These are phyloP conservation scores for Phenoliferia sp. DNA, from an alignment of 1,284 basidiomycete genomes.

Conservation along the genomic window DNA sequence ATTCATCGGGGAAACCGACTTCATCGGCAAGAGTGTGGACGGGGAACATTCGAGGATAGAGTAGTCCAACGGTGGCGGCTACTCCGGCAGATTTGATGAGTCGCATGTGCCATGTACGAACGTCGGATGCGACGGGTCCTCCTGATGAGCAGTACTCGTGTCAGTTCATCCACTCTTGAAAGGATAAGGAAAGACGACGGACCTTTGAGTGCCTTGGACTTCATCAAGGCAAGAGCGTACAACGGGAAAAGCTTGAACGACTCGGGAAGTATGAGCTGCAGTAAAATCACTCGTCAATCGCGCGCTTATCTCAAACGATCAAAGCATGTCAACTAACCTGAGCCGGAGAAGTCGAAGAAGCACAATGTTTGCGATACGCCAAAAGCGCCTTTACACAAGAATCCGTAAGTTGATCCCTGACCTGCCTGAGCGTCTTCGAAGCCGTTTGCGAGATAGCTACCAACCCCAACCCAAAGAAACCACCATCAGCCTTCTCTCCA, in stretches of 20 bases:
- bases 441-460: slow-evolving; percentile 65
- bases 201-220: slow-evolving; percentile 91
- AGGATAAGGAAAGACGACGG: background rate
- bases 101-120: slow-evolving; percentile 81
- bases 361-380: slow-evolving; percentile 87
- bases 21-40: slow-evolving; percentile 76
- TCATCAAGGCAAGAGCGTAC: slow-evolving; percentile 77
- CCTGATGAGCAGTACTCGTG: slow-evolving; percentile 10
- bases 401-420: slow-evolving; percentile 80
- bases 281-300: background rate
- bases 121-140: slow-evolving; percentile 73
- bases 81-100: slow-evolving; percentile 66
- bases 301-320: background rate
- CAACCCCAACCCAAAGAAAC: background rate
- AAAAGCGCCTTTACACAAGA: slow-evolving; percentile 76
- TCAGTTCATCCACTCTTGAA: background rate
- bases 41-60: slow-evolving; percentile 87
- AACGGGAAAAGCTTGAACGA: slow-evolving; percentile 84
- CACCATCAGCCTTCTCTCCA: no score
- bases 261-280: slow-evolving; percentile 86
- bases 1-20: slow-evolving; percentile 62
- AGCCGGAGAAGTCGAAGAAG: slow-evolving; percentile 69
- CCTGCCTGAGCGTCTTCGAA: slow-evolving; percentile 61
- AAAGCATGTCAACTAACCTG: slow-evolving; percentile 56
- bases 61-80: slow-evolving; percentile 65